Evolutionary conservation across 345 rosid genomes (phyloP).

Genomic region (Nephelium lappaceum): DNA sequence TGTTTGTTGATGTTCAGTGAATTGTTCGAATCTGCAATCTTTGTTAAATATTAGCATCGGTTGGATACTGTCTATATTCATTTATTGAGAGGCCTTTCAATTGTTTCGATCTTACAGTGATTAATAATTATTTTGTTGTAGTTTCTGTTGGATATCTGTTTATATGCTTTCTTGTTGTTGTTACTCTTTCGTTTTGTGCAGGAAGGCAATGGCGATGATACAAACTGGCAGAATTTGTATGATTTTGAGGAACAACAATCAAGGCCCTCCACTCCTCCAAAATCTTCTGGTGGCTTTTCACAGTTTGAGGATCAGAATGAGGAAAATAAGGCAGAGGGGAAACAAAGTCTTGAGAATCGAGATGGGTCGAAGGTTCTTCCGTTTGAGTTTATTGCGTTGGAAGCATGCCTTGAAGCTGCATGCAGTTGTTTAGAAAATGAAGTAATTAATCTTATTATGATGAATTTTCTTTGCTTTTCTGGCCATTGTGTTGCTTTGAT

Average conservation of each 20-base stretch:
- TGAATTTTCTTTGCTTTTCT: background rate
- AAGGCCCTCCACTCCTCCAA: slow-evolving; percentile 30
- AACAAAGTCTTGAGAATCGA: slow-evolving; percentile 59
- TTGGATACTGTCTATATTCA: background rate
- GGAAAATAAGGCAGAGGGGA: slow-evolving; percentile 52
- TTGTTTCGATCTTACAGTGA: background rate
- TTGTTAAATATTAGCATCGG: background rate
- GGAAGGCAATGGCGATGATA: slow-evolving; percentile 61
- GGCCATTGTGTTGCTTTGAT: background rate
- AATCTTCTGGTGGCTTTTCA: slow-evolving; percentile 32
- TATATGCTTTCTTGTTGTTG: slow-evolving; percentile 9
- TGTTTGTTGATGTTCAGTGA: background rate
- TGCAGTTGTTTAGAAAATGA: slow-evolving; percentile 71
- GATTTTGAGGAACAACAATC: slow-evolving; percentile 46
- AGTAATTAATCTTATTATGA: slow-evolving; percentile 31
- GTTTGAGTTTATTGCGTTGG: slow-evolving; percentile 71
- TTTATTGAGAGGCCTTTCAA: background rate
- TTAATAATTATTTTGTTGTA: background rate
- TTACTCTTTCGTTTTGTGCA: slow-evolving; percentile 13
- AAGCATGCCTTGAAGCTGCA: slow-evolving; percentile 74
- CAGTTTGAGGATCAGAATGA: slow-evolving; percentile 37
- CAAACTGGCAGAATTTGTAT: slow-evolving; percentile 41
- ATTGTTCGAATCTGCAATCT: too few species aligned
- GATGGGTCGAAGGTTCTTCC: slow-evolving; percentile 64
- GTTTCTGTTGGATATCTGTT: slow-evolving; percentile 7